Base-by-base conservation (phyloP, 228 moss, liverwort and hornwort genomes). In the Sphagnum magellanicum region DNA sequence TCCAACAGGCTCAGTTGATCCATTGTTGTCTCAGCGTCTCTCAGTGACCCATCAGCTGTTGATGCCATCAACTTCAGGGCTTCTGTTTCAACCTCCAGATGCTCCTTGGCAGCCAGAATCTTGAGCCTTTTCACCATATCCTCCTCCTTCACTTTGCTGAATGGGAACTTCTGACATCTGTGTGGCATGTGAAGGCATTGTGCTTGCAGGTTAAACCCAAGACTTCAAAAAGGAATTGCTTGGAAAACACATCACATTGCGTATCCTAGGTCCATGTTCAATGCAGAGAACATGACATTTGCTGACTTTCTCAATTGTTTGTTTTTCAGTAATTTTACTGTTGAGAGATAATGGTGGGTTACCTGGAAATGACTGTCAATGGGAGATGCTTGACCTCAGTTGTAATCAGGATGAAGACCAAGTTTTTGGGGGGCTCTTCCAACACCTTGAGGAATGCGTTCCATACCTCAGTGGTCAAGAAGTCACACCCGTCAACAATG, bases 1-100 rank as follows among this genome's bases (percentile, higher is more conserved):
- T 93, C 97, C 73, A 98, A 75, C 12, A 98, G 82, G 58, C 90
- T 98, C 59, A 98, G 81, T 75, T 98, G 97, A 70, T 98, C 97
- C 6, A 98, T 82, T 53, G 83, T 85, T 6, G 84, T 89, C 76
- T 98, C 97, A 10, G 93, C 97, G 61, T 93, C 93, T 58, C 93
- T 81, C 11, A 98, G 85, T 17, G 93, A 93, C 5, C 97, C 97
- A 65, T 98, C 90, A 47, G 97, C 81, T 73, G 88, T 82, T 49
- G 89, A 79, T 14, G 97, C 87, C 51, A 98, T 90, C 74, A 93
- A 60, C 49, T 69, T 63, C 71, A 98, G 61, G 5, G 93, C 93
- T 50, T 76, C 52, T 63, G 87, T 87, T 10, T 98, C 97, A 6
- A 90, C 83, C 53, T 90, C 87, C 15, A 98, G 57, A 46, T 78